These are phyloP conservation scores for Diaporthe velutina DNA, from an alignment of 2,329 filamentous ascomycete genomes.

Conservation along the genomic window DNA sequence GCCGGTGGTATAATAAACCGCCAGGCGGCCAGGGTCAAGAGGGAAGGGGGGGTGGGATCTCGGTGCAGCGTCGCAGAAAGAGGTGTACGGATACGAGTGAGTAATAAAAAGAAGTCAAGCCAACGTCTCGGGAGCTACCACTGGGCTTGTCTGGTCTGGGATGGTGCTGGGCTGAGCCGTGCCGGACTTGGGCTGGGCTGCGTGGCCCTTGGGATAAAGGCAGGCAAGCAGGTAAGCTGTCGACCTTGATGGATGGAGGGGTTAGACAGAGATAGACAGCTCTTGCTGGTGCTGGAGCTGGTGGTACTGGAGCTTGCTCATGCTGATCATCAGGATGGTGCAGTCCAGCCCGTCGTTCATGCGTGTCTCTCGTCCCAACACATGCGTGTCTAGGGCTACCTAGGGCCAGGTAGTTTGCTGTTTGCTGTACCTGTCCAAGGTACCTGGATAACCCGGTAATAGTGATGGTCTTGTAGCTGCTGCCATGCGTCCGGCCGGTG, in stretches of 20 bases:
- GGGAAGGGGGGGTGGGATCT: constrained; percentile 9
- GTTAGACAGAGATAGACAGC: neutral
- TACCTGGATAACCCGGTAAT: too few species aligned
- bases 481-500: constrained; percentile 10
- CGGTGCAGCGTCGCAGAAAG: constrained; percentile 13
- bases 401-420: too few species aligned
- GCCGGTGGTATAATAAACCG: constrained; percentile 12
- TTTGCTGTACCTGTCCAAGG: neutral
- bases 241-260: neutral
- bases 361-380: neutral
- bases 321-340: neutral
- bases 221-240: neutral
- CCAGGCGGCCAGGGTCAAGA: constrained; percentile 5
- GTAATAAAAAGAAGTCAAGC: constrained; percentile 33
- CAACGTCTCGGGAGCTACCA: constrained; percentile 30
- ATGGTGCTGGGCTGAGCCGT: constrained; percentile 23
- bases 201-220: constrained; percentile 9
- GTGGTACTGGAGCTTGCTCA: neutral
- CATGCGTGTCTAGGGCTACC: too few species aligned
- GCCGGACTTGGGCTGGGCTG: constrained; percentile 24
- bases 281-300: neutral
- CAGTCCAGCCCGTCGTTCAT: constrained; percentile 21
- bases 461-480: neutral
- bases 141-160: constrained; percentile 20
- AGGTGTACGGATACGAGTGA: constrained; percentile 31